Evolutionary conservation across 768 basidiomycete species (phyloP), one percentile per base, ranked within the genome.

Genomic region (Lactifluus subvellereus): DNA sequence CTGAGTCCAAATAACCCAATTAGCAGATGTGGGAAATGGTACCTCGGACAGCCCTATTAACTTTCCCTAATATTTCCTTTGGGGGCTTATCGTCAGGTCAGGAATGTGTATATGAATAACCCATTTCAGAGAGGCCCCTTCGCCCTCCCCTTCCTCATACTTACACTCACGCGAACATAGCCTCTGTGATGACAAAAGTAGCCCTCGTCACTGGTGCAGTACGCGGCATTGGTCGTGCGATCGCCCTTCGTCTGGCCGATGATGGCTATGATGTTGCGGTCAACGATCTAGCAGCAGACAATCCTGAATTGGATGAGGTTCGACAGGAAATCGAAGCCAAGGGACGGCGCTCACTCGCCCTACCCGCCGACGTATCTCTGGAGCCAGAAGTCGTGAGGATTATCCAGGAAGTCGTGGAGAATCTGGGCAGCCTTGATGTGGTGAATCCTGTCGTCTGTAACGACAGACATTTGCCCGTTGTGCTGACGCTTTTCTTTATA

Each of bases 121-220:
- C n/a, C 11, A 6, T 20, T 37, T 33, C 43, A 16, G 35, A 18
- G 13, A 18, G 6, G 18, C 6, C 1, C 35, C 54, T 14, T 14
- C 22, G 30, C 20, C 7, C n/a, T 9, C 33, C 38, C 27, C 10
- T 13, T 50, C 14, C 37, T 11, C 16, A 14, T 10, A 40, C 18
- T 3, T 14, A 43, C 42, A 43, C 42, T 13, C 6, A 18, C 18
- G 11, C 6, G 7, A 20, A 42, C 11, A 52, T 53, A 35, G 6
- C 50, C 42, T 9, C 35, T 2, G 20, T n/a, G 13, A 60, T n/a
- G 14, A 55, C 57, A 18, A 64, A 43, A 45, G 69, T 69, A 10
- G 69, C 69, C 35, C 60, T 70, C 10, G 60, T 70, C 48, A 70
- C 69, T 1, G 69, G 69, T 22, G 69, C 66, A 18, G 69, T 69